Conservation (phyloP, 1,284 basidiomycete genomes). For the Termitomyces sp. region DNA sequence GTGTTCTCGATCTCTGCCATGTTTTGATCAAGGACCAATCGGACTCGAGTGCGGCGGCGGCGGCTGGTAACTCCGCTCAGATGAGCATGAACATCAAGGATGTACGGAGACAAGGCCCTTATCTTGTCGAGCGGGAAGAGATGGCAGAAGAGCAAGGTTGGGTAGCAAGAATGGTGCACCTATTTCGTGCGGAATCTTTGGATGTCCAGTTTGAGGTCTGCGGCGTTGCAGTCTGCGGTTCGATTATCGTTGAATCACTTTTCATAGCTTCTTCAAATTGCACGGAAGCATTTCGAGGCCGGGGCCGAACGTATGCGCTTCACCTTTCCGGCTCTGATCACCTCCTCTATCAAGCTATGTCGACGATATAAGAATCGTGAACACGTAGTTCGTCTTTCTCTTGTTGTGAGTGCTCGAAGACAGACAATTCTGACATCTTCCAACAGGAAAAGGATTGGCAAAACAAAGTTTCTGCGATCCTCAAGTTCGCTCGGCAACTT, state of each 20-base stretch:
- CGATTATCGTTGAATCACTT: not conserved
- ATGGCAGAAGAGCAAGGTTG: conserved; percentile 96
- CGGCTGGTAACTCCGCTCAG: conserved; percentile 22
- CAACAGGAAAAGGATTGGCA: conserved; percentile 79
- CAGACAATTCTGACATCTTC: not conserved
- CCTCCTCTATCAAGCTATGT: conserved; percentile 85
- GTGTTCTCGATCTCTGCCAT: conserved; percentile 85
- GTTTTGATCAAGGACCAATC: conserved; percentile 88
- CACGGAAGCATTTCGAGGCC: conserved; percentile 79
- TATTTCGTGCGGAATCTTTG: conserved; percentile 82
- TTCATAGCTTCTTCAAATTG: conserved; percentile 77
- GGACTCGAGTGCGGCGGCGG: conserved; percentile 43
- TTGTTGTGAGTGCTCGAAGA: not conserved
- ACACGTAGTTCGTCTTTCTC: conserved; percentile 40
- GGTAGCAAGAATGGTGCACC: conserved; percentile 93
- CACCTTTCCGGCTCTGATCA: conserved; percentile 92
- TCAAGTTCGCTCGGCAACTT: conserved; percentile 90
- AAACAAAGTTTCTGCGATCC: conserved; percentile 72
- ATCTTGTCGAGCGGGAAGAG: conserved; percentile 72
- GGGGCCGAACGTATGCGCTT: conserved; percentile 93
- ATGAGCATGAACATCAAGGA: conserved; percentile 42
- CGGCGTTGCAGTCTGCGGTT: not conserved
- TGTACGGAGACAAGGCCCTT: conserved; percentile 49
- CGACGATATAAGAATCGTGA: conserved; percentile 80
- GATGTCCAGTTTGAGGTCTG: conserved; percentile 84